Evolutionary conservation across 2,329 filamentous ascomycete species (phyloP).

Genomic region (Sclerotinia subarctica): DNA sequence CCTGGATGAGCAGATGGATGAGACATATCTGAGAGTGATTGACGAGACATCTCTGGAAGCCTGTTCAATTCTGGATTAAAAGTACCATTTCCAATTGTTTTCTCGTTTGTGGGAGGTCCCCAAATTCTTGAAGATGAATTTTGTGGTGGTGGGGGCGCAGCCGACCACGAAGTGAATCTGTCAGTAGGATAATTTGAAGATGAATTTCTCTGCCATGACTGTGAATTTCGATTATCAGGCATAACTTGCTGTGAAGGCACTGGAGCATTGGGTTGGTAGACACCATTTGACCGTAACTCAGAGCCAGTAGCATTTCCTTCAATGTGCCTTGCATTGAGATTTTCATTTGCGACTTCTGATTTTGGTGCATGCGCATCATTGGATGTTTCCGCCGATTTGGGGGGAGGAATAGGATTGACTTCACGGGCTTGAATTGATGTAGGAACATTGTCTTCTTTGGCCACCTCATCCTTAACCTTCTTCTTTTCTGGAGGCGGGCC

Average conservation of each 20-base stretch:
- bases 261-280: conserved; percentile 35
- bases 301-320: conserved; percentile 23
- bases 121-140: conserved; percentile 56
- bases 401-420: conserved; percentile 15
- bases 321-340: not conserved
- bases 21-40: conserved; percentile 29
- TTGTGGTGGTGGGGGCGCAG: conserved; percentile 40
- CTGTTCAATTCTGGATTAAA: conserved; percentile 61
- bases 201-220: conserved; percentile 37
- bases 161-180: conserved; percentile 50
- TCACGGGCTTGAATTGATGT: conserved; percentile 37
- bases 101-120: conserved; percentile 67
- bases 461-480: conserved; percentile 51
- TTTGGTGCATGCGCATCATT: conserved; percentile 22
- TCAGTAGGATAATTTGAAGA: conserved; percentile 47
- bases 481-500: conserved; percentile 62
- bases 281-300: conserved; percentile 28
- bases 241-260: conserved; percentile 23
- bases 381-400: conserved; percentile 24
- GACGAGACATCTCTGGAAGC: conserved; percentile 36
- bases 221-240: conserved; percentile 30
- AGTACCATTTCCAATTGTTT: conserved; percentile 73
- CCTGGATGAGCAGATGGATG: conserved; percentile 35
- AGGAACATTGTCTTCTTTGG: conserved; percentile 46
- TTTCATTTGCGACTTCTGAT: conserved; percentile 22